A percentile compares a stretch with the other conserved stretches of the same genome.
phyloP scores from a whole-genome alignment of 1,284 basidiomycete genomes.

The Stygiomarasmius scandens region DNA sequence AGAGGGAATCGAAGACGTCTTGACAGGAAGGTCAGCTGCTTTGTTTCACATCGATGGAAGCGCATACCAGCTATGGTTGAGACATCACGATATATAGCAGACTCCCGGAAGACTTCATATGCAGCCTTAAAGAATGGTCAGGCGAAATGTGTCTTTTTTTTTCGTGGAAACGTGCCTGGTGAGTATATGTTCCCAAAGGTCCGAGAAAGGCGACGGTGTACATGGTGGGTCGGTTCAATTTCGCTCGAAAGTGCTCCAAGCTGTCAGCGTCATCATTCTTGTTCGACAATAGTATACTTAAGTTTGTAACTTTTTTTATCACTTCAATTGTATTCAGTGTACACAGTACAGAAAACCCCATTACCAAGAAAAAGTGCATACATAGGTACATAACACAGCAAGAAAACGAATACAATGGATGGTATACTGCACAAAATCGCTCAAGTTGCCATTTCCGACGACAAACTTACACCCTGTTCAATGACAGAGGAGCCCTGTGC shows the following conservation, averaged over 20 bases:
- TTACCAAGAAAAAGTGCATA: too few species aligned
- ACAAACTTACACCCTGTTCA: background rate
- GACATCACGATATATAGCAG: conserved; percentile 53
- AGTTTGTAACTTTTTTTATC: too few species aligned
- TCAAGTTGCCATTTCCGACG: background rate
- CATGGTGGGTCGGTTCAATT: background rate
- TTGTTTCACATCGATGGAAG: conserved; percentile 10
- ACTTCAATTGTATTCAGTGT: too few species aligned
- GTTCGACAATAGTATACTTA: too few species aligned
- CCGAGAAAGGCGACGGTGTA: conserved; percentile 60
- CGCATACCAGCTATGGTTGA: conserved; percentile 57
- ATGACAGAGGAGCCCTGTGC: background rate
- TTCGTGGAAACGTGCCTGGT: conserved; percentile 54
- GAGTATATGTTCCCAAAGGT: conserved; percentile 75
- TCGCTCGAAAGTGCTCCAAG: too few species aligned
- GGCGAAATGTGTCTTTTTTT: background rate
- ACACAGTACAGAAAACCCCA: too few species aligned
- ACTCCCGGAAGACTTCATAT: conserved; percentile 53
- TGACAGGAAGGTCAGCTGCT: conserved; percentile 3
- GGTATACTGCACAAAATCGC: too few species aligned
- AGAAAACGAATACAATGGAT: too few species aligned
- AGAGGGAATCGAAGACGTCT: conserved; percentile 63
- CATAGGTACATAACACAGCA: too few species aligned
- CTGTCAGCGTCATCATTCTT: too few species aligned
- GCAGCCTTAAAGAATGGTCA: conserved; percentile 54